Base-by-base conservation (phyloP, 441 rosid genomes). In the Pelargonium myrrhifolium region DNA sequence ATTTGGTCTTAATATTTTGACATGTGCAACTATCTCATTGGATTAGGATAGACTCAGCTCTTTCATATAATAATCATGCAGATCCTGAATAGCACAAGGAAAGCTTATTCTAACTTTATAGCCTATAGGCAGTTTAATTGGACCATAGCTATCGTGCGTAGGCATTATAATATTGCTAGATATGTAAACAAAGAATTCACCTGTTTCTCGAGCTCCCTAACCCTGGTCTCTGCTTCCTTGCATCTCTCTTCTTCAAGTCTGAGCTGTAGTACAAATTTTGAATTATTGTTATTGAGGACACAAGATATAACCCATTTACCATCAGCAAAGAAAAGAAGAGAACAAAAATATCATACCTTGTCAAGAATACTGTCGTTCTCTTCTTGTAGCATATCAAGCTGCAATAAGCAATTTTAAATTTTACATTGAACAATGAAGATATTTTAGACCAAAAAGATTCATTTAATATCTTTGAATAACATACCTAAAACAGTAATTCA, bases 141-240 rank as follows among this genome's bases (percentile, higher is more conserved):
- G 26, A 24, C 26, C 26, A 53, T 21, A n/a, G 59, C 59, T 17
- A 35, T 15, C 59, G 17, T 53, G 24, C 39, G 0, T 35, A 35
- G 39, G 6, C 59, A 7, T 15, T 53, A 53, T 18, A 2, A 21
- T 53, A 53, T 15, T 53, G 59, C 20, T 53, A 53, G 9, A 53
- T 11, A 53, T 53, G 24, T 60, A 69, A 67, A 65, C 37, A 49
- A 68, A 65, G 65, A 45, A 63, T 67, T 45, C 49, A 84, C 99
- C 96, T 94, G 97, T 77, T 91, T 94, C 75, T 87, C 97, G 61
- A 94, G 94, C 84, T 94, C 99, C 77, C 79, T 84, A 59, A 88
- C 89, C 75, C 97, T 86, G 58, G 95, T 92, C 76, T 89, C 97
- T 26, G 88, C 90, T 87, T 89, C 96, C 72, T 84, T 75, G 72